These are phyloP conservation scores for Aspergillus diversus DNA, from an alignment of 495 filamentous ascomycete species.

Conservation along the genomic window DNA sequence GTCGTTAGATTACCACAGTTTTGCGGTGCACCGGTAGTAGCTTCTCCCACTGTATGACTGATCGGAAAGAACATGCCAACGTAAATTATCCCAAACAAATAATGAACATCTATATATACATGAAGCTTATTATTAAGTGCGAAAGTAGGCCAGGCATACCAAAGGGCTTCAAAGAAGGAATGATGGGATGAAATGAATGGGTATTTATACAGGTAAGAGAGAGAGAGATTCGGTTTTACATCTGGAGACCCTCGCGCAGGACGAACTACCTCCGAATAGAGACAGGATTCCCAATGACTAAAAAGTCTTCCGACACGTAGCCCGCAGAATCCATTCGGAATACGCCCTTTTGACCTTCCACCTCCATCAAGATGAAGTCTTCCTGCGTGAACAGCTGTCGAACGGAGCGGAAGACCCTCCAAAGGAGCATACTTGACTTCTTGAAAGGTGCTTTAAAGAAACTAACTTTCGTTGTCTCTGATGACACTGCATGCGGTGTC, in stretches of 20 bases:
- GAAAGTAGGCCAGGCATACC: background rate
- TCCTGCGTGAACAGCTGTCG: constrained; percentile 50
- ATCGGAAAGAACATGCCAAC: background rate
- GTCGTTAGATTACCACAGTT: background rate
- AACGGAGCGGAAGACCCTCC: constrained; percentile 42
- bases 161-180: background rate
- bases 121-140: background rate
- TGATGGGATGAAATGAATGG: background rate
- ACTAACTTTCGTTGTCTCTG: constrained; percentile 23
- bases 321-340: constrained; percentile 48
- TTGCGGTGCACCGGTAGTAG: background rate
- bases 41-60: background rate
- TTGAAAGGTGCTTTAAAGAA: constrained; percentile 46
- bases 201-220: too few relatives aligned
- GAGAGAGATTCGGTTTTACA: background rate
- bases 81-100: background rate
- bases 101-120: background rate
- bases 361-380: constrained; percentile 48
- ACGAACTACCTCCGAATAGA: constrained; percentile 18
- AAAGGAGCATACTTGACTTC: constrained; percentile 36
- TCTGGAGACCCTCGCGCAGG: constrained; percentile 3
- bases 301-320: constrained; percentile 42
- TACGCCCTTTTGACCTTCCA: constrained; percentile 43
- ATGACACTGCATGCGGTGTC: constrained; percentile 23
- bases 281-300: constrained; percentile 39